Conservation (phyloP, 2,329 filamentous ascomycete species). For the Ceratocystis ficicola region DNA sequence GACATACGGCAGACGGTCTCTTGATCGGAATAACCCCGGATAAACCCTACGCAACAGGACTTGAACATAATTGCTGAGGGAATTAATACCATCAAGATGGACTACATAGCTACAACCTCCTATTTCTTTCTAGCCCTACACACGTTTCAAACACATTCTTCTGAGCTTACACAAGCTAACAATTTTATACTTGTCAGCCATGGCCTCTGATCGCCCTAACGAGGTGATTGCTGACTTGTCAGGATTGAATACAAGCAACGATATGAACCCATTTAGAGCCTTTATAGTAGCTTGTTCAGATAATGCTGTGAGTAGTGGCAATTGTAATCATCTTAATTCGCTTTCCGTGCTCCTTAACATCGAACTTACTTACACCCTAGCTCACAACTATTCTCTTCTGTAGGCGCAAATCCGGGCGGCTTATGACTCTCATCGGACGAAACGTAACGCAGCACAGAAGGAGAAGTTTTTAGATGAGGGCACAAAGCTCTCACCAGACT, state of each 20-base stretch:
- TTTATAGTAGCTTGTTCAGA: conserved; percentile 56
- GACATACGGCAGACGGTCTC: no score
- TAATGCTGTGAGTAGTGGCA: conserved; percentile 44
- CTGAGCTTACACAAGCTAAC: background rate
- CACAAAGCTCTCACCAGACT: conserved; percentile 55
- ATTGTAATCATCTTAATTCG: background rate
- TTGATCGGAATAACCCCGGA: background rate
- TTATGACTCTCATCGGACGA: conserved; percentile 62
- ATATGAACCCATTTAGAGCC: conserved; percentile 33
- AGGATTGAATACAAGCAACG: conserved; percentile 4
- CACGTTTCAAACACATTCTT: background rate
- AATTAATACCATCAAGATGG: background rate
- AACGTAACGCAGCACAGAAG: conserved; percentile 64
- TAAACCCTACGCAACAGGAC: no score
- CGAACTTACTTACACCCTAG: background rate
- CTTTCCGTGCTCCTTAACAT: background rate
- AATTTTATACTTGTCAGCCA: background rate
- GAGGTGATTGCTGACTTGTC: conserved; percentile 15
- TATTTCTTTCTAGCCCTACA: background rate
- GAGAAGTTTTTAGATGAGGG: conserved; percentile 53
- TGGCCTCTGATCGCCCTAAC: conserved; percentile 16
- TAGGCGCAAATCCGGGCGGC: conserved; percentile 53
- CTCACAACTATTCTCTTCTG: conserved; percentile 4
- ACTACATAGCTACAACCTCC: background rate
- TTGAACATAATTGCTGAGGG: no score